Evolutionary conservation across 139 green algal species (phyloP).

Genomic region (Chlorella sp.): DNA sequence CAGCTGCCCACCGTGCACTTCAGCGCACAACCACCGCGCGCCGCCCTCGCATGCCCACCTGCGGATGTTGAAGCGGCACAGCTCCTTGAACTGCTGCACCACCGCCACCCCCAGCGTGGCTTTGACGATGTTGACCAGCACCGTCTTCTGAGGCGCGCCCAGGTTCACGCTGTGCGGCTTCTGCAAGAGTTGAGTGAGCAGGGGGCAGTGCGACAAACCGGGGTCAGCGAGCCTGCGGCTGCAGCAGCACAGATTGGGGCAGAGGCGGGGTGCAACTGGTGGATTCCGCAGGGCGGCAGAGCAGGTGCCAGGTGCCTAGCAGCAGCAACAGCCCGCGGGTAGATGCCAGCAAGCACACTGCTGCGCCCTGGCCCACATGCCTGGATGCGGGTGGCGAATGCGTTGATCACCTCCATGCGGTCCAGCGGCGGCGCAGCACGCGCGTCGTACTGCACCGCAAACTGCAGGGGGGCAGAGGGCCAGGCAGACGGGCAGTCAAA

Average conservation of each 20-base stretch:
- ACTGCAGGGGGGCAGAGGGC: constrained; percentile 33
- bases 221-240: background rate
- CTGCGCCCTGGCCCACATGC: background rate
- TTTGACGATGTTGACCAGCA: constrained; percentile 63
- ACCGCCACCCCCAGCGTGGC: constrained; percentile 50
- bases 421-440: constrained; percentile 49
- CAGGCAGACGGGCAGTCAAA: too few relatives aligned
- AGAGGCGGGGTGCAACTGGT: too few relatives aligned
- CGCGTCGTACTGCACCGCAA: constrained; percentile 60
- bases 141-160: constrained; percentile 48
- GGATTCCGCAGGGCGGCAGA: too few relatives aligned
- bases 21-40: too few relatives aligned
- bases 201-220: too few relatives aligned
- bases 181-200: constrained; percentile 4
- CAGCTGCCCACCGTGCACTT: background rate
- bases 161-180: constrained; percentile 65
- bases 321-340: too few relatives aligned
- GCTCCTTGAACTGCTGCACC: constrained; percentile 50
- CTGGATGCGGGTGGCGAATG: constrained; percentile 30
- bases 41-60: background rate
- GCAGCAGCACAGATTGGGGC: too few relatives aligned
- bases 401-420: constrained; percentile 65
- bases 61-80: constrained; percentile 44
- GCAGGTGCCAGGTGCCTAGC: too few relatives aligned
- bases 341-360: too few relatives aligned